phyloP scores from a whole-genome alignment of 805 yeast genomes.

The Wickerhamiella qilinensis region DNA sequence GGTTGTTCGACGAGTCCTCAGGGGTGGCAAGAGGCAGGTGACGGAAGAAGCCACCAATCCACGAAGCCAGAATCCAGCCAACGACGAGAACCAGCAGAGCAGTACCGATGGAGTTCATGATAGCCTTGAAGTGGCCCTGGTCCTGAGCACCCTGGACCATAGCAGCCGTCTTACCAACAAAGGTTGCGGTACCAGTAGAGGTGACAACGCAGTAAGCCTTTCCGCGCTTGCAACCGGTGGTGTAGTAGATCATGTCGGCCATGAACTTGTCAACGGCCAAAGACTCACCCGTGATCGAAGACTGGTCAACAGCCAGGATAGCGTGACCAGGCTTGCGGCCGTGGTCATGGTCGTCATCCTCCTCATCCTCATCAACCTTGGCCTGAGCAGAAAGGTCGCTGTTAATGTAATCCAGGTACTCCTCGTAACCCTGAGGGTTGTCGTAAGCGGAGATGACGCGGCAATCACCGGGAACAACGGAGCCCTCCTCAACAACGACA shows the following conservation, averaged over 20 bases:
- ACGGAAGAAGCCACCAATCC: conserved; percentile 95
- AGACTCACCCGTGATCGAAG: conserved; percentile 96
- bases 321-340: conserved; percentile 77
- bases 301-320: conserved; percentile 70
- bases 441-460: conserved; percentile 34
- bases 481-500: conserved; percentile 82
- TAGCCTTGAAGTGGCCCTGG: conserved; percentile 97
- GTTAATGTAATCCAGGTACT: conserved; percentile 25
- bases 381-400: conserved; percentile 19
- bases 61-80: conserved; percentile 67
- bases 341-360: conserved; percentile 19
- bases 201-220: conserved; percentile 87
- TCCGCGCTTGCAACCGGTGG: conserved; percentile 93
- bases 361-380: conserved; percentile 13
- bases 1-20: conserved; percentile 24
- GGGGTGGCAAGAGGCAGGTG: conserved; percentile 67
- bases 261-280: conserved; percentile 85
- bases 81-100: conserved; percentile 76
- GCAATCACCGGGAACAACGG: conserved; percentile 87
- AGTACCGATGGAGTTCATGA: conserved; percentile 93
- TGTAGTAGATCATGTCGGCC: conserved; percentile 84
- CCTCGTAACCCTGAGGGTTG: conserved; percentile 24
- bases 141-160: conserved; percentile 89
- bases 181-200: conserved; percentile 87
- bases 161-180: conserved; percentile 96